Base-by-base conservation (phyloP, 176 grass and related monocot species). In the Aegilops tauschii region DNA sequence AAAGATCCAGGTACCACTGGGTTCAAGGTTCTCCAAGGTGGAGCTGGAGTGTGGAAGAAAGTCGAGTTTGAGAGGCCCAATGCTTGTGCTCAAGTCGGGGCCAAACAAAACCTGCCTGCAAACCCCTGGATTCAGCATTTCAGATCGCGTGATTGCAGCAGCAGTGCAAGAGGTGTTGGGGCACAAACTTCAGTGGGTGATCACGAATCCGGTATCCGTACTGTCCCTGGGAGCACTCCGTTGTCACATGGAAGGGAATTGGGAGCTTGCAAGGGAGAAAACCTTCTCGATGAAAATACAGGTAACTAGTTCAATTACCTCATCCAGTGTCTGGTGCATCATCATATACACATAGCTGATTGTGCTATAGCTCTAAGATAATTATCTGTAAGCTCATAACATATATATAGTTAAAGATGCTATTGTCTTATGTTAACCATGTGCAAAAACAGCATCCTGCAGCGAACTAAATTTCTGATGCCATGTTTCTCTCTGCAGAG, bases 71-170 rank as follows among this genome's bases (percentile, higher is more conserved):
- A 80, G 52, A 91, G 72, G 79, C 16, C 71, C 32, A 79, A 67
- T 23, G 58, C 50, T 54, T 66, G 76, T 78, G 61, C 20, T 9
- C 59, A 56, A 36, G 82, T 14, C 42, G 65, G 61, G 61, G 62
- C 12, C 50, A 89, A 81, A 50, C 83, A 28, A 29, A 30, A 47
- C 14, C 71, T 95, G 3, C 86, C 86, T 78, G 77, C 87, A 76
- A 92, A 65, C 56, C 93, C 89, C 9, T 93, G 93, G 95, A 93
- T 95, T 6, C 79, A 85, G 85, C 93, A 84, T 81, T 93, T 94
- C 54, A 91, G 84, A 34, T 73, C 87, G 2, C 62, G 77, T 39
- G 67, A 80, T 45, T 39, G 78, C 27, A 31, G 61, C 76, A 84
- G 69, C 31, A 89, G 83, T 54, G 80, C 65, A 17, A 36, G 18